These are phyloP conservation scores for Schizonepeta tenuifolia DNA, from an alignment of 257 asterid genomes.

Conservation along the genomic window DNA sequence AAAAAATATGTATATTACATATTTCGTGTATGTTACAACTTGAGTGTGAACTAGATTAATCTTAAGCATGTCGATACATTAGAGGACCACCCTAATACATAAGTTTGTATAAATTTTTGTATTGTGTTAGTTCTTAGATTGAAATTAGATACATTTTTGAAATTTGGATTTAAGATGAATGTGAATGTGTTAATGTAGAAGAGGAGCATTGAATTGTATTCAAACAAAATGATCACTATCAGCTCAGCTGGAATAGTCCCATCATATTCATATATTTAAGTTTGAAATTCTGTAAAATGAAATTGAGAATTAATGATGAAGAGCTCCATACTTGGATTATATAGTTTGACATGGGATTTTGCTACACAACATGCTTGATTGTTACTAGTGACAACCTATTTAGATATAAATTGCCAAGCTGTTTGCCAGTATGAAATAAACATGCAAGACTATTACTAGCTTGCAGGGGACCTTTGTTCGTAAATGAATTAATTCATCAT, in stretches of 20 bases:
- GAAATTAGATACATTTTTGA: not conserved
- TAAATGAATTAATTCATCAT: conserved; percentile 9
- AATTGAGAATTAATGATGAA: conserved; percentile 14
- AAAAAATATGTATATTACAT: no score
- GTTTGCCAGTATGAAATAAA: conserved; percentile 31
- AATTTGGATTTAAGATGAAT: not conserved
- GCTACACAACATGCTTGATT: conserved; percentile 36
- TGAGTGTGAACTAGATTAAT: not conserved
- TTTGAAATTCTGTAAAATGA: not conserved
- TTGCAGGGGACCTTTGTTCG: conserved; percentile 37
- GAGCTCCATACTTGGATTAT: conserved; percentile 25
- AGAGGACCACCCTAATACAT: not conserved
- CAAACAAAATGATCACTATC: conserved; percentile 38
- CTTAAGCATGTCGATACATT: not conserved
- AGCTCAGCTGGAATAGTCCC: conserved; percentile 43
- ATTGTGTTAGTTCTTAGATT: not conserved
- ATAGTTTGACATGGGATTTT: conserved; percentile 26
- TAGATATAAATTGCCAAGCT: conserved; percentile 27
- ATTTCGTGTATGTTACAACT: no score
- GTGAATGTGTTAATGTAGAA: not conserved
- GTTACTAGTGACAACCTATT: conserved; percentile 29
- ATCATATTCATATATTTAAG: not conserved
- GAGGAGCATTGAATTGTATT: conserved; percentile 20
- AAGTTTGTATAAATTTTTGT: not conserved
- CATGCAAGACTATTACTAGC: conserved; percentile 36